Base-by-base conservation (phyloP, 305 asterid genomes). In the Caryopteris hybrid region DNA sequence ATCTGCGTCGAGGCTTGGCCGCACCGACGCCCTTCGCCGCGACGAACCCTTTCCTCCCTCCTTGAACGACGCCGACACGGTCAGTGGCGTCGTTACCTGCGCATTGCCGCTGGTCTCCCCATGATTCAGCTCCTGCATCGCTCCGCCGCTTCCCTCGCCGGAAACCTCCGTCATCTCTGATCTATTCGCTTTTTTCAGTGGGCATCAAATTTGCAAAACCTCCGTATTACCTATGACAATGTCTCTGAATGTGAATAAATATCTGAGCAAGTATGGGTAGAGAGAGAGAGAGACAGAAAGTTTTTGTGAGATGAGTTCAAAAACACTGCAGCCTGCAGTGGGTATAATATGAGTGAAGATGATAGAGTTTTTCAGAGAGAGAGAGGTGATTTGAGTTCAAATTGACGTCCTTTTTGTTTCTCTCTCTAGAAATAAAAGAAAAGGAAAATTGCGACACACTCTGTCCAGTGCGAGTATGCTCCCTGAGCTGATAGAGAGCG, bases 1-100 rank as follows among this genome's bases (percentile, higher is more conserved):
- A 59, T 93, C 99, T 8, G 97, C 90, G 74, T 93, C 99, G 20
- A 90, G 76, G 66, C 97, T 90, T 11, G 94, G 94, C 84, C 96
- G 79, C 67, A 83, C 80, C 76, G 95, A 77, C 82, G 90, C 80
- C 76, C 96, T 83, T 78, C 96, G 80, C 85, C 98, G 82, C 69
- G 90, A 73, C 41, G 81, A 74, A 47, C 85, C 81, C 78, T 77
- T 85, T 25, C 89, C 84, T 42, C 82, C 86, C 54, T 86, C 96
- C 85, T 80, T 89, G 84, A 84, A 84, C 43, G 95, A 84, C 76
- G 86, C 87, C 79, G 94, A 84, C 84, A 77, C 83, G 70, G 76
- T 50, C 67, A 85, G 70, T 50, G 88, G 93, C 78, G 84, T 83
- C 72, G 68, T 22, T 43, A 69, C 79, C 76, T 71, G 80, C 69